Evolutionary conservation across 1,284 basidiomycete species (phyloP), one percentile per base, ranked within the genome.

Genomic region (Marasmius oreades): DNA sequence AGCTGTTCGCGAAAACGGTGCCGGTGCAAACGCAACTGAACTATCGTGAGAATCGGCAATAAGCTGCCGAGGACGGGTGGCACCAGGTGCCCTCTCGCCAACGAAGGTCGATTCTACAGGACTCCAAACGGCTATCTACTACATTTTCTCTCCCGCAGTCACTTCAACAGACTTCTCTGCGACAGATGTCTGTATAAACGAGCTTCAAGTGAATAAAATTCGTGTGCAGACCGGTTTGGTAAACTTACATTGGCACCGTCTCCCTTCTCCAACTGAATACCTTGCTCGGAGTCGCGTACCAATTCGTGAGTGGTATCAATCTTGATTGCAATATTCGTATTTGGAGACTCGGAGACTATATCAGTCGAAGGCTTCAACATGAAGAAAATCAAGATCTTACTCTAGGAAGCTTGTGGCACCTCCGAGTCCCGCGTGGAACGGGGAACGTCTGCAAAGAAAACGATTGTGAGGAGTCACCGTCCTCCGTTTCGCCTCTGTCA

Each of bases 301-400:
- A 72, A 71, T 59, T 80, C 78, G 55, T 79, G 75, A 47, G 73
- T 78, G 10, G 79, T 80, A 63, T 81, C 78, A 58, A 81, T 79
- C 65, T 78, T 78, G 67, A 81, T 80, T 34, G 79, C 77, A 55
- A 79, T 76, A 60, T 77, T 79, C 24, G 73, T 70, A 45, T 70
- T 71, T 59, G 69, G 67, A 67, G 73, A 57, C 54, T 58, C 28
- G 23, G 0, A 37, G 2, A 50, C n/a, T 22, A 18, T 24, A 47
- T 28, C 47, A 28, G 36, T 24, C 16, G 43, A 16, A n/a, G 39
- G 42, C 20, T 26, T 8, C 31, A 18, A 48, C 16, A n/a, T 12
- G 44, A 50, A n/a, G 31, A 8, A 46, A 43, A 28, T 24, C 46
- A 36, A 23, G 16, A 31, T 44, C 53, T 44, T 33, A 61, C 60